Evolutionary conservation across 2,329 filamentous ascomycete genomes (phyloP).

Genomic region (Aureobasidium sp.): DNA sequence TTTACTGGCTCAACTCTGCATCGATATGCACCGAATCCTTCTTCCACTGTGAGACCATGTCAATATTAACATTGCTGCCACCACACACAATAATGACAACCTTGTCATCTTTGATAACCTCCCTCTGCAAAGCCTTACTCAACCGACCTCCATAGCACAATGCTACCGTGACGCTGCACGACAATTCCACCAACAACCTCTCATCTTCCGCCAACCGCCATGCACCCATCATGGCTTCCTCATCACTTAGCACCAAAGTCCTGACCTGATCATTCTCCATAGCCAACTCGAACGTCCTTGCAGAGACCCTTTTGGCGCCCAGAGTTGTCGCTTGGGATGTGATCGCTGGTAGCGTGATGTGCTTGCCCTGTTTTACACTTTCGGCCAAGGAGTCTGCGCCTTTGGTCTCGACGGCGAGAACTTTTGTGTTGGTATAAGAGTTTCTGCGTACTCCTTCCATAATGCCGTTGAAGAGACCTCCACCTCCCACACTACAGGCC

Average conservation of each 20-base stretch:
- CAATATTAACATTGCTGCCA: conserved; percentile 42
- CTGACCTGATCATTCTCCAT: conserved; percentile 41
- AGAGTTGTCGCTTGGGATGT: conserved; percentile 68
- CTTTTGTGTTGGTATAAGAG: conserved; percentile 30
- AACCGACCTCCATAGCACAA: conserved; percentile 56
- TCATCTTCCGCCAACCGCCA: conserved; percentile 75
- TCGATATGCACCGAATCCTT: conserved; percentile 27
- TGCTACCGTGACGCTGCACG: conserved; percentile 75
- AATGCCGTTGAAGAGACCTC: conserved; percentile 69
- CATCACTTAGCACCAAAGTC: conserved; percentile 59
- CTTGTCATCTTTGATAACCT: conserved; percentile 56
- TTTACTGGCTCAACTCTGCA: conserved; percentile 6
- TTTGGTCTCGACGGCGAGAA: conserved; percentile 67
- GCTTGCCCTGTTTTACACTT: conserved; percentile 46
- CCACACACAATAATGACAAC: conserved; percentile 84
- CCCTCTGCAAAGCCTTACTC: conserved; percentile 49
- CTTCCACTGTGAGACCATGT: conserved; percentile 43
- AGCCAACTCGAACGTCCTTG: conserved; percentile 58
- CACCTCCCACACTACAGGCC: conserved; percentile 72
- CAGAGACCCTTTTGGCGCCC: conserved; percentile 63
- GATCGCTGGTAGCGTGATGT: conserved; percentile 57
- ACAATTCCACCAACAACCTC: conserved; percentile 68
- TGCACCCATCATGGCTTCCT: conserved; percentile 70
- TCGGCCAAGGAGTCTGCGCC: conserved; percentile 63
- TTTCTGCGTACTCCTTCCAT: conserved; percentile 55